These are phyloP conservation scores for Russula griseocarnosa DNA, from an alignment of 768 basidiomycete species.

Conservation along the genomic window DNA sequence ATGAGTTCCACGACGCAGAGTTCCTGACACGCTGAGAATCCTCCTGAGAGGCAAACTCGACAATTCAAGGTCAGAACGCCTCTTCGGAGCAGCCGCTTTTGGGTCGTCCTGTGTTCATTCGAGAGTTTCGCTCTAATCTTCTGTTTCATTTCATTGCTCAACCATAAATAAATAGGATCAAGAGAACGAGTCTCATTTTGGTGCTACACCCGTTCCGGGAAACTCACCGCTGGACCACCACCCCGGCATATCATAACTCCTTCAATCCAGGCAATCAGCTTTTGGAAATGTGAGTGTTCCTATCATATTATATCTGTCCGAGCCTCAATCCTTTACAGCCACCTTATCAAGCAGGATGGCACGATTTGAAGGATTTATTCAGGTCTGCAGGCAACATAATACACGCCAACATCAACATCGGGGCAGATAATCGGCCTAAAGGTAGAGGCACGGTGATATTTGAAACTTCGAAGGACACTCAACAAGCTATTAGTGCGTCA, in stretches of 20 bases:
- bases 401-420: conserved; percentile 92
- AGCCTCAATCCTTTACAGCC: conserved; percentile 46
- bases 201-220: conserved; percentile 91
- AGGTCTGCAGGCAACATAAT: conserved; percentile 92
- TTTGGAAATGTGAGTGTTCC: conserved; percentile 68
- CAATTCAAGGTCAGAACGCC: no score
- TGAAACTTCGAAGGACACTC: conserved; percentile 85
- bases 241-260: conserved; percentile 79
- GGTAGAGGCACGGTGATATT: conserved; percentile 98
- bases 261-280: conserved; percentile 86
- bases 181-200: conserved; percentile 93
- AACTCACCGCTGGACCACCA: conserved; percentile 72
- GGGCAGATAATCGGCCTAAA: conserved; percentile 87
- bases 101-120: conserved; percentile 92
- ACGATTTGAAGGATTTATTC: conserved; percentile 97
- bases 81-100: conserved; percentile 77
- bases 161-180: conserved; percentile 65
- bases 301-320: background rate
- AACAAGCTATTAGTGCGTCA: conserved; percentile 81
- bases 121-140: conserved; percentile 61
- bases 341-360: conserved; percentile 98
- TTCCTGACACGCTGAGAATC: no score
- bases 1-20: background rate
- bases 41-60: no score
- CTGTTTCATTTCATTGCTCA: conserved; percentile 6